Evolutionary conservation across 1,284 basidiomycete species (phyloP).

Genomic region (Apiotrichum porosum): DNA sequence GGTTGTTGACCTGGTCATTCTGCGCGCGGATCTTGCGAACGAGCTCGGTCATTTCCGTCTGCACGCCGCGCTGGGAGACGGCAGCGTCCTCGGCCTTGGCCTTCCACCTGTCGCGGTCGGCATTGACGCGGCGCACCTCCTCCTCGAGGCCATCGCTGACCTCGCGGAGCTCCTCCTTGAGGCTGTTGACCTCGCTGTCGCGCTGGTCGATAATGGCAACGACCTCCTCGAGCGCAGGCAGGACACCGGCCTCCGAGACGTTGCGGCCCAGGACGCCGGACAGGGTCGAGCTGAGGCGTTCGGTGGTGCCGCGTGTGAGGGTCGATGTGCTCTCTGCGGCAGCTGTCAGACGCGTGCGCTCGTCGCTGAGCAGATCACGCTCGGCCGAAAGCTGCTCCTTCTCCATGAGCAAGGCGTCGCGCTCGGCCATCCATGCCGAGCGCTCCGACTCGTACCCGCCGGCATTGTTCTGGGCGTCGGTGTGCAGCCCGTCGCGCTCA

Average conservation of each 20-base stretch:
- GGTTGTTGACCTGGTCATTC: conserved; percentile 28
- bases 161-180: conserved; percentile 48
- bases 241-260: not conserved
- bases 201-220: conserved; percentile 50
- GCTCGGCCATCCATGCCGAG: not conserved
- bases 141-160: conserved; percentile 56
- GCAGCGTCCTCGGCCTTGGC: conserved; percentile 54
- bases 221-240: conserved; percentile 34
- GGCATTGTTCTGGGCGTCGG: too few species aligned
- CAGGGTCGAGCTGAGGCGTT: not conserved
- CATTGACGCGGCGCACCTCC: conserved; percentile 57
- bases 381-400: not conserved
- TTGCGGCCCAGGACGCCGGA: conserved; percentile 3
- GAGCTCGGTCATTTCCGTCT: conserved; percentile 13
- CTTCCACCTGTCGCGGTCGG: conserved; percentile 56
- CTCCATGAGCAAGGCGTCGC: not conserved
- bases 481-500: not conserved
- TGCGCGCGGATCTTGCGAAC: conserved; percentile 17
- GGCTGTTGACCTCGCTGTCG: conserved; percentile 45
- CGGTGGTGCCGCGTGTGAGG: not conserved
- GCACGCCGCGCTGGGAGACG: conserved; percentile 20
- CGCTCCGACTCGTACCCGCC: too few species aligned
- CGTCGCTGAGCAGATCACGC: not conserved
- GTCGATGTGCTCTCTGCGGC: not conserved
- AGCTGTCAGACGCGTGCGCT: not conserved